These are phyloP conservation scores for Aspergillus hiratsukae DNA, from an alignment of 2,329 filamentous ascomycete species.

Conservation along the genomic window DNA sequence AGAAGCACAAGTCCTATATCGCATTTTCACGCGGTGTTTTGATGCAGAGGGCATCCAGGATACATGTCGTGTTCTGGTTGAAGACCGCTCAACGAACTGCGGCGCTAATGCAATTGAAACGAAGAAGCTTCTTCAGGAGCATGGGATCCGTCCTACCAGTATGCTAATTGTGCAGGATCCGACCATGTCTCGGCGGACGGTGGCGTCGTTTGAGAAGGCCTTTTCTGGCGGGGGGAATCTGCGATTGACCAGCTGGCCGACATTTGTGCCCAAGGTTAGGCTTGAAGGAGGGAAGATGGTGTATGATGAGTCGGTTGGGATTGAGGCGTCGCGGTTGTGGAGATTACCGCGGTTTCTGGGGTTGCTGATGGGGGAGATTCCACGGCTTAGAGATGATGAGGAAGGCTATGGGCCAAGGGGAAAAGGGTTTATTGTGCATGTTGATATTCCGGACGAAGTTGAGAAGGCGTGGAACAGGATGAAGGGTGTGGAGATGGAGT, in stretches of 20 bases:
- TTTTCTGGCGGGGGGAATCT: constrained; percentile 21
- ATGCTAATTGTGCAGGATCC: constrained; percentile 43
- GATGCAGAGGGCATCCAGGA: constrained; percentile 19
- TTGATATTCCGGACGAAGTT: constrained; percentile 37
- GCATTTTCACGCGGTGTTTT: constrained; percentile 27
- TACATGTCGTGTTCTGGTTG: constrained; percentile 33
- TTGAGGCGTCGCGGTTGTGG: constrained; percentile 30
- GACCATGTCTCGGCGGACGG: constrained; percentile 43
- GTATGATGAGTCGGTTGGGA: constrained; percentile 5
- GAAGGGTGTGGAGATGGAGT: neutral
- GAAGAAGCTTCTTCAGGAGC: constrained; percentile 30
- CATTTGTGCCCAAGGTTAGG: constrained; percentile 16
- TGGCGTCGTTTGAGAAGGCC: constrained; percentile 38
- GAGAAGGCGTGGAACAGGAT: constrained; percentile 30
- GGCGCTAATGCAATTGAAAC: constrained; percentile 42
- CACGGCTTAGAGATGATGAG: constrained; percentile 40
- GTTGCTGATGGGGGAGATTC: constrained; percentile 42
- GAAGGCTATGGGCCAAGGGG: constrained; percentile 44
- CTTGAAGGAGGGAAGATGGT: constrained; percentile 1
- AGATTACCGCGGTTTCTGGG: constrained; percentile 36
- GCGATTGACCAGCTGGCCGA: constrained; percentile 21
- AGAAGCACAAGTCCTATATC: constrained; percentile 38
- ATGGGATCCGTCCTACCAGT: constrained; percentile 16
- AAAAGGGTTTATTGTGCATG: constrained; percentile 42
- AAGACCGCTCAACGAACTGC: constrained; percentile 45